These are phyloP conservation scores for Albizia julibrissin DNA, from an alignment of 306 rosid species.

Conservation along the genomic window DNA sequence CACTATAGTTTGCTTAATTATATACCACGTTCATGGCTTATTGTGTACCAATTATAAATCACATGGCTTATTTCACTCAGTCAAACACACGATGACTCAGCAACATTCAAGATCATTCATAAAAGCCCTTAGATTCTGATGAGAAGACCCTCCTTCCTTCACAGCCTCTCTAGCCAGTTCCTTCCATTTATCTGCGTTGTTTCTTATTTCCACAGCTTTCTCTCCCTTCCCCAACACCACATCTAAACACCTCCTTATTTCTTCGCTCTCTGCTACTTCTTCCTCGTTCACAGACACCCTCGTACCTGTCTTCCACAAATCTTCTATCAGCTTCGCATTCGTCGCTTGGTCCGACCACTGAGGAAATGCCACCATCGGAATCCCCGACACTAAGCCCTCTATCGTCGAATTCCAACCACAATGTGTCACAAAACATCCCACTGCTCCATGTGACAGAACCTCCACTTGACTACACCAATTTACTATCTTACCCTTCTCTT, in stretches of 20 bases:
- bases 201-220: conserved; percentile 24
- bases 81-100: too few relatives aligned
- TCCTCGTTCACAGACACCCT: conserved; percentile 29
- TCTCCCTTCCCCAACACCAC: conserved; percentile 33
- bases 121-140: conserved; percentile 30
- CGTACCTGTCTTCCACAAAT: background rate
- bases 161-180: conserved; percentile 30
- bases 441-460: conserved; percentile 25
- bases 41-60: too few relatives aligned
- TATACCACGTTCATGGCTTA: too few relatives aligned
- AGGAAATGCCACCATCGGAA: background rate
- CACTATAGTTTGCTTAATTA: too few relatives aligned
- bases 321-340: background rate
- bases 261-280: conserved; percentile 28
- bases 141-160: conserved; percentile 31
- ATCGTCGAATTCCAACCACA: conserved; percentile 5
- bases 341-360: background rate
- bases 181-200: conserved; percentile 36
- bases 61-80: too few relatives aligned
- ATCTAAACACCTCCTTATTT: conserved; percentile 48
- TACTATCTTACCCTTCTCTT: conserved; percentile 34
- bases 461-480: conserved; percentile 47
- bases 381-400: background rate
- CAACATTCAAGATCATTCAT: background rate
- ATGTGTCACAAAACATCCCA: background rate